A percentile compares a stretch with the other conserved stretches of the same genome.
Evolutionary conservation across 495 filamentous ascomycete species (phyloP).

Genomic region (Podospora fimiseda): DNA sequence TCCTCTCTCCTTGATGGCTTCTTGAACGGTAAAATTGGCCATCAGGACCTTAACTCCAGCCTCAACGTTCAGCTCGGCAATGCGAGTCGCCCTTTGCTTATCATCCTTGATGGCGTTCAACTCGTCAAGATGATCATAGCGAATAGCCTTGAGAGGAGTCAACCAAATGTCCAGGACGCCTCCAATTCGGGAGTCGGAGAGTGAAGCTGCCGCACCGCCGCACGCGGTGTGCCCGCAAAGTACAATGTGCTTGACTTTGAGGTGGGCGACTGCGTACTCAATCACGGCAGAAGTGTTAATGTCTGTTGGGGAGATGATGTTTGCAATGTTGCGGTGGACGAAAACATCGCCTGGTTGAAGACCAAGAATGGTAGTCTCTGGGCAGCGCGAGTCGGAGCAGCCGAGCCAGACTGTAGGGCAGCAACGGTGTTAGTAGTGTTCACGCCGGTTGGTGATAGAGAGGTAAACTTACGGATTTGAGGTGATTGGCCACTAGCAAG

Average conservation of each 20-base stretch:
- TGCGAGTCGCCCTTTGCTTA: constrained; percentile 42
- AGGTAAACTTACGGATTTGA: constrained; percentile 51
- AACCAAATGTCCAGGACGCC: constrained; percentile 79
- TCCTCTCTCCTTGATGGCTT: constrained; percentile 61
- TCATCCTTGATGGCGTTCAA: constrained; percentile 43
- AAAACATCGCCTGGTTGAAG: constrained; percentile 85
- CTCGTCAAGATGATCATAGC: constrained; percentile 48
- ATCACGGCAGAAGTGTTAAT: constrained; percentile 72
- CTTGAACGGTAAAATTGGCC: constrained; percentile 53
- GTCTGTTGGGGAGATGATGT: constrained; percentile 72
- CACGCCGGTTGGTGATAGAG: neutral
- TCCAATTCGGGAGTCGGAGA: constrained; percentile 62
- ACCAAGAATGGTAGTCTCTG: constrained; percentile 77
- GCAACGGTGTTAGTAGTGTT: neutral
- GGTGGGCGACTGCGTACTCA: constrained; percentile 68
- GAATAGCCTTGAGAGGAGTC: constrained; percentile 59
- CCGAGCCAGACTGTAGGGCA: constrained; percentile 66
- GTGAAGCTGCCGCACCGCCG: constrained; percentile 67
- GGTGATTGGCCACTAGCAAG: constrained; percentile 65
- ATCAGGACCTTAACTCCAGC: constrained; percentile 58
- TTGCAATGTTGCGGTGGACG: constrained; percentile 92
- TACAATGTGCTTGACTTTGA: constrained; percentile 77
- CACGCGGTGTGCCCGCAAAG: constrained; percentile 80
- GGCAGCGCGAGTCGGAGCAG: constrained; percentile 84
- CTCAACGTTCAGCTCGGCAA: constrained; percentile 65